Evolutionary conservation across 164 flowering plant genomes (phyloP).

Genomic region (Berberis vulgaris): DNA sequence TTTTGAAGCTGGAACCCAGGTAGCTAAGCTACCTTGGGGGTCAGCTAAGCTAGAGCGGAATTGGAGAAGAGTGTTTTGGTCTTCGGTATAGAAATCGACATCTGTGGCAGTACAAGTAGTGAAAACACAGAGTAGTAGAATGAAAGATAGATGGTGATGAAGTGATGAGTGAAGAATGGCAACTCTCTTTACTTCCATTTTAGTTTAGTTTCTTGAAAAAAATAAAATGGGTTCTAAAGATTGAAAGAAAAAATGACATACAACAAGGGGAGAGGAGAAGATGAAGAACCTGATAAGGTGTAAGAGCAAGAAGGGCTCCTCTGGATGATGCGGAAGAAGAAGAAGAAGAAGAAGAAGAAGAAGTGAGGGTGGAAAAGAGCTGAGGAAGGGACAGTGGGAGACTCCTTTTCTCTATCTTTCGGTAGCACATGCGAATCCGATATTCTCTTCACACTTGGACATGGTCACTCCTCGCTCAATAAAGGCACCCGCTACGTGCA

Average conservation of each 20-base stretch:
- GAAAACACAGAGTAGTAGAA: neutral
- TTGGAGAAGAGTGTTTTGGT: neutral
- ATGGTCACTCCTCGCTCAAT: too few relatives aligned
- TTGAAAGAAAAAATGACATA: too few relatives aligned
- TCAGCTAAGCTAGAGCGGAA: neutral
- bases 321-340: neutral
- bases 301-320: too few relatives aligned
- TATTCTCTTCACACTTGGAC: too few relatives aligned
- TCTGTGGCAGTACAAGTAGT: neutral
- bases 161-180: neutral
- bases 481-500: too few relatives aligned
- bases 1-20: conserved; percentile 36
- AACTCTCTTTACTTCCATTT: too few relatives aligned
- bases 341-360: neutral
- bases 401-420: neutral
- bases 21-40: conserved; percentile 28
- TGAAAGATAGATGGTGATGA: neutral
- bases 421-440: too few relatives aligned
- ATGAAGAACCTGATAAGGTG: too few relatives aligned
- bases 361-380: neutral
- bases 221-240: too few relatives aligned
- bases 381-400: neutral
- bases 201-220: too few relatives aligned
- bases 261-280: too few relatives aligned
- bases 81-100: neutral